Percentiles rank a stretch among this genome's conserved stretches.
Evolutionary conservation across 1,139 yeast genomes (phyloP).

Genomic region (Sugiyamaella pinicola): DNA sequence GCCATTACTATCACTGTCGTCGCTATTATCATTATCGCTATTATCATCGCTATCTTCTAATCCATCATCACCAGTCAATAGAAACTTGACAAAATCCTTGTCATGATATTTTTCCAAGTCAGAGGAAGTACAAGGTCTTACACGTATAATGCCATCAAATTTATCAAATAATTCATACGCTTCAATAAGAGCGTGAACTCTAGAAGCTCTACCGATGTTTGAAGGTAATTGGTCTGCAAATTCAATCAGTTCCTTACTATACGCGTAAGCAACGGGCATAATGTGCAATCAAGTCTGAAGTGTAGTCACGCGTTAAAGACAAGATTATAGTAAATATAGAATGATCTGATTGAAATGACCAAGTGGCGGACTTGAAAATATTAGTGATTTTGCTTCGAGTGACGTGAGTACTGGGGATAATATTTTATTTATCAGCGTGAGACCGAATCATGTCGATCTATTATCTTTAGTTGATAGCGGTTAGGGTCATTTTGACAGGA

Average conservation of each 20-base stretch:
- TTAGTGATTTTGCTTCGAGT: too few relatives aligned
- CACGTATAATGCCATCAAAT: slow-evolving; percentile 23
- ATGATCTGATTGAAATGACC: too few relatives aligned
- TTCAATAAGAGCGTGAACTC: slow-evolving; percentile 48
- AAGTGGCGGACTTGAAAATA: too few relatives aligned
- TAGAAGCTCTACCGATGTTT: slow-evolving; percentile 53
- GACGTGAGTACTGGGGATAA: background rate
- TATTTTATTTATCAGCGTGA: too few relatives aligned
- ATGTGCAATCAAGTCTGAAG: background rate
- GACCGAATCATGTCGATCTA: slow-evolving; percentile 1
- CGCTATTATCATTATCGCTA: slow-evolving; percentile 21
- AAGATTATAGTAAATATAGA: too few relatives aligned
- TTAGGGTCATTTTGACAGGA: too few relatives aligned
- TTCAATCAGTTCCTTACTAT: slow-evolving; percentile 40
- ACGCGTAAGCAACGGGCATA: slow-evolving; percentile 37
- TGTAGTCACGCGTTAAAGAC: too few relatives aligned
- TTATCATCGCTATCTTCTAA: slow-evolving; percentile 31
- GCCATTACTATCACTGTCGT: slow-evolving; percentile 21
- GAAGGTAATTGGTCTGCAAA: slow-evolving; percentile 55
- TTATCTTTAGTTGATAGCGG: slow-evolving; percentile 11
- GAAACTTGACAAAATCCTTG: slow-evolving; percentile 43
- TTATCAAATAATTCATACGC: slow-evolving; percentile 47
- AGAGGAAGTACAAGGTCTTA: slow-evolving; percentile 32
- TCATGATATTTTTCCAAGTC: slow-evolving; percentile 48
- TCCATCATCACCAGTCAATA: slow-evolving; percentile 38